Percentiles rank a stretch among this genome's conserved stretches.
Conservation (phyloP, 1,139 yeast species). For the Debaryomyces psychrophilus region DNA sequence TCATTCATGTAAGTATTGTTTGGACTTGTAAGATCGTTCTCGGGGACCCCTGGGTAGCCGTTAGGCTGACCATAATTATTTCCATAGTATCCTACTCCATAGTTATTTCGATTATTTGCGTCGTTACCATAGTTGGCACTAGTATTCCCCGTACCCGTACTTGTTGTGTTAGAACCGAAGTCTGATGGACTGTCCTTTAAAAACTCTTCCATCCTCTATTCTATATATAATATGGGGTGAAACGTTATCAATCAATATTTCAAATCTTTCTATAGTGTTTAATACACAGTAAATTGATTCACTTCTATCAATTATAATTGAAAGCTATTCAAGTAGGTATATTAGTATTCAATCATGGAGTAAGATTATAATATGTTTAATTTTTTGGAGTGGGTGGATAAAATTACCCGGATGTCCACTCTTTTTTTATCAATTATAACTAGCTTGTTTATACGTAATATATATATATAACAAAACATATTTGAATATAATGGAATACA, state of each 20-base stretch:
- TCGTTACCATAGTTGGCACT: constrained; percentile 4
- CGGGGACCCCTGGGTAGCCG: constrained; percentile 19
- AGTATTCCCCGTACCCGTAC: not conserved
- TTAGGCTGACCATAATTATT: constrained; percentile 8
- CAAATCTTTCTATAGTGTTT: not conserved
- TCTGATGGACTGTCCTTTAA: constrained; percentile 44
- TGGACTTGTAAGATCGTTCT: constrained; percentile 21
- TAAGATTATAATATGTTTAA: constrained; percentile 3
- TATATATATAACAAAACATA: no score
- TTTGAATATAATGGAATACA: no score
- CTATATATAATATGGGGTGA: not conserved
- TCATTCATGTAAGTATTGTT: constrained; percentile 12
- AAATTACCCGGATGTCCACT: constrained; percentile 2
- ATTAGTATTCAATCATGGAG: not conserved
- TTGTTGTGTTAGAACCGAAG: constrained; percentile 10
- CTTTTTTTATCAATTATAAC: not conserved
- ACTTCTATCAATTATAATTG: constrained; percentile 2
- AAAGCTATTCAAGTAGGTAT: not conserved
- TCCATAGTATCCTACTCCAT: constrained; percentile 5
- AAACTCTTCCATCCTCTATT: constrained; percentile 37
- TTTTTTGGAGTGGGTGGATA: constrained; percentile 2
- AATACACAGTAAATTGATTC: constrained; percentile 1
- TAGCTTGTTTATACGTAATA: no score
- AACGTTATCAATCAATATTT: constrained; percentile 1
- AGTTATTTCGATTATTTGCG: constrained; percentile 6